These are phyloP conservation scores for Acrocalymma vagum DNA, from an alignment of 2,329 filamentous ascomycete genomes.

Conservation along the genomic window DNA sequence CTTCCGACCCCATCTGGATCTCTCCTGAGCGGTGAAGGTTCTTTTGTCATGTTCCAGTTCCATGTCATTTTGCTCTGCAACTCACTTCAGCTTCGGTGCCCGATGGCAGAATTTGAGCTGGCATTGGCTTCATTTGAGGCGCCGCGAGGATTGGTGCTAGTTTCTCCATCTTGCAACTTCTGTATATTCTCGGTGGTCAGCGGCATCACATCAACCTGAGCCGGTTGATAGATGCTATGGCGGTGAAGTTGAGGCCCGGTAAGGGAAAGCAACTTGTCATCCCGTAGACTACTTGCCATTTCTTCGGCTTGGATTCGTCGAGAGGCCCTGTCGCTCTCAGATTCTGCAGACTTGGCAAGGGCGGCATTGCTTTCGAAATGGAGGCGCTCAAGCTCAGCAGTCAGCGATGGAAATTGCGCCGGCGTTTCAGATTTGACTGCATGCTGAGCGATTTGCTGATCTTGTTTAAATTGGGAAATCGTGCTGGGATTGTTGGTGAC, in stretches of 20 bases:
- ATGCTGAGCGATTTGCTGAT: slow-evolving; percentile 34
- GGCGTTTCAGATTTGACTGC: slow-evolving; percentile 43
- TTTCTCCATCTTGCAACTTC: slow-evolving; percentile 35
- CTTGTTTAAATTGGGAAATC: slow-evolving; percentile 28
- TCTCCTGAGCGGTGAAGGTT: too few species aligned
- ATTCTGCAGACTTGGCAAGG: slow-evolving; percentile 51
- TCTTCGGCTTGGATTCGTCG: slow-evolving; percentile 62
- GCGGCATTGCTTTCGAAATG: slow-evolving; percentile 47
- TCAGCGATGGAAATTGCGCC: slow-evolving; percentile 37
- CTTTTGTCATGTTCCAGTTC: too few species aligned
- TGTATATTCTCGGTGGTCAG: slow-evolving; percentile 49
- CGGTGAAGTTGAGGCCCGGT: slow-evolving; percentile 47
- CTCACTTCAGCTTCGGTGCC: too few species aligned
- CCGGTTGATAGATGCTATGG: slow-evolving; percentile 27
- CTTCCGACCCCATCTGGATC: too few species aligned
- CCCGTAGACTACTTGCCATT: slow-evolving; percentile 61
- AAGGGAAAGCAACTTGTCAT: slow-evolving; percentile 63
- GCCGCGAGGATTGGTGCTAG: too few species aligned
- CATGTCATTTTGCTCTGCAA: too few species aligned
- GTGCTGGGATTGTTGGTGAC: slow-evolving; percentile 27
- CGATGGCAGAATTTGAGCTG: too few species aligned
- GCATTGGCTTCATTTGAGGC: too few species aligned
- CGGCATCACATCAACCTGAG: slow-evolving; percentile 32
- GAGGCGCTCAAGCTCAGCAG: slow-evolving; percentile 46
- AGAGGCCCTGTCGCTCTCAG: slow-evolving; percentile 55